phyloP scores from a whole-genome alignment of 148 eudicot genomes.

The Oxyria digyna region DNA sequence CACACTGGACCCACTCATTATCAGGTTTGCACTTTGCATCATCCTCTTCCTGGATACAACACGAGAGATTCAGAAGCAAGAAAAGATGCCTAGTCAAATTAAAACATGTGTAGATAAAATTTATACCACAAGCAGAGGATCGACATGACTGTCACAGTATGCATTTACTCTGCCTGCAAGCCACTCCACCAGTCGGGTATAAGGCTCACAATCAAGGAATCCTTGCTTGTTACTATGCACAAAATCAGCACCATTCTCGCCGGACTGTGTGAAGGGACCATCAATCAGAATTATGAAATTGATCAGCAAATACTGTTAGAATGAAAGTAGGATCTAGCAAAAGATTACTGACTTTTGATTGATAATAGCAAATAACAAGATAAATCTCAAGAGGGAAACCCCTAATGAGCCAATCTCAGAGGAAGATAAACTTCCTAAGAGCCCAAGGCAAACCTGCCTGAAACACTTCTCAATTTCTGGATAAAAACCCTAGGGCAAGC shows the following conservation, averaged over 20 bases:
- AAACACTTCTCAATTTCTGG: too few species aligned
- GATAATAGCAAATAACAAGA: too few species aligned
- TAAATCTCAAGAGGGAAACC: too few species aligned
- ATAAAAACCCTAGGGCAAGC: too few species aligned
- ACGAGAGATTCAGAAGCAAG: not conserved
- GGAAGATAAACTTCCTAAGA: too few species aligned
- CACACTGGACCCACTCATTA: constrained; percentile 77
- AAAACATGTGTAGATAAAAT: not conserved
- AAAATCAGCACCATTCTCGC: constrained; percentile 42
- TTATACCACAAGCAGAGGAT: constrained; percentile 38
- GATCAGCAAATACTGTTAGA: not conserved
- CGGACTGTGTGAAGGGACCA: constrained; percentile 30
- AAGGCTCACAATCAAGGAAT: constrained; percentile 62
- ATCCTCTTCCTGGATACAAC: constrained; percentile 30
- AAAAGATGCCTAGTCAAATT: not conserved
- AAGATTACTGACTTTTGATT: too few species aligned
- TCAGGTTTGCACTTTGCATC: constrained; percentile 41
- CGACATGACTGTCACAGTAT: constrained; percentile 45
- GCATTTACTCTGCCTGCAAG: constrained; percentile 34
- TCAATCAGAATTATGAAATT: not conserved
- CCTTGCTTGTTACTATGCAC: constrained; percentile 75
- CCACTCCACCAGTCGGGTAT: constrained; percentile 65
- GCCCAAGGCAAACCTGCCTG: too few species aligned
- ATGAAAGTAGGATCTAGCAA: too few species aligned
- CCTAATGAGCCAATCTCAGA: too few species aligned